Base-by-base conservation (phyloP, 2,329 filamentous ascomycete genomes). In the Botrytis galanthina region DNA sequence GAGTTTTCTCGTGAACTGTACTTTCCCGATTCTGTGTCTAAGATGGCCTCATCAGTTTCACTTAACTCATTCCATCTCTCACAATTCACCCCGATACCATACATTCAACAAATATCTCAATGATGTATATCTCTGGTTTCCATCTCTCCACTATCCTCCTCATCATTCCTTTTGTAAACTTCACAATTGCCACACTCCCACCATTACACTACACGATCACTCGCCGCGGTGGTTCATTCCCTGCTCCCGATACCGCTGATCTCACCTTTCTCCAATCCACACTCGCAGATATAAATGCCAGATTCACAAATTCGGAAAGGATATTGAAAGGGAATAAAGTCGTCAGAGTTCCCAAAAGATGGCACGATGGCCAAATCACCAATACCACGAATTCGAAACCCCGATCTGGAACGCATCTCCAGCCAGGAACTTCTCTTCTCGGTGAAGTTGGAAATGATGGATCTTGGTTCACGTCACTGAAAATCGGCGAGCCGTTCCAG, bases 361-460 rank as follows among this genome's bases (percentile, higher is more conserved):
- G 48, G 66, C 66, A 57, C n/a, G 48, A 69, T 57, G 37, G 48
- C 8, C 66, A 57, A 26, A 57, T 51, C 0, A 61, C 57, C 5
- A 68, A 68, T 8, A 14, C 29, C 4, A 44, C 71, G 18, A 48
- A 14, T 35, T 5, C 3, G 4, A 46, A 42, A 16, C 35, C 35
- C 6, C n/a, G n/a, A 42, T 51, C 60, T 26, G 59, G 69, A 37
- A 71, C 44, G 26, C 16, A 35, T 18, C n/a, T 71, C 5, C 57
- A 71, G 32, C 69, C 69, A 12, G 59, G 69, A n/a, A 63, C 59
- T 1, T 39, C 60, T 32, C 69, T 71, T 22, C 73, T 78, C 2
- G 76, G 76, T 22, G 77, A 78, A 48, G 75, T 77, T 1, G 76
- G 77, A 0, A 57, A 73, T 32, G 51, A 74, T 5, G 77, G 74